Percentiles rank a stretch among this genome's conserved stretches.
Evolutionary conservation across 164 flowering plant genomes (phyloP).

Genomic region (Kalanchoe fedtschenkoi): DNA sequence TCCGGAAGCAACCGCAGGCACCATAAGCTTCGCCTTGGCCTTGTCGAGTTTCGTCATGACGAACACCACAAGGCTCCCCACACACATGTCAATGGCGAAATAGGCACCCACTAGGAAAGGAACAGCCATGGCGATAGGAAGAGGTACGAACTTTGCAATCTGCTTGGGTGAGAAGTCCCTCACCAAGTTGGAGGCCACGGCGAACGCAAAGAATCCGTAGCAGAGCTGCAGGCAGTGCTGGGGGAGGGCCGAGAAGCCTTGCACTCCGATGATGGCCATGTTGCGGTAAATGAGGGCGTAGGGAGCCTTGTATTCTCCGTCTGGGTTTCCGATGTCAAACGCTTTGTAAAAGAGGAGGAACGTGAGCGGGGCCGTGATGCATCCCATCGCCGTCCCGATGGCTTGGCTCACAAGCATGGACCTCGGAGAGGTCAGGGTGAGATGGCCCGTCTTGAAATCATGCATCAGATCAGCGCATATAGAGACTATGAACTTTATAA

Average conservation of each 20-base stretch:
- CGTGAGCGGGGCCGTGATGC: constrained; percentile 76
- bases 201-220: constrained; percentile 66
- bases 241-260: constrained; percentile 89
- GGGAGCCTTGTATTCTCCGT: constrained; percentile 83
- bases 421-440: constrained; percentile 78
- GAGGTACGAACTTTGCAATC: constrained; percentile 56
- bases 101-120: constrained; percentile 84
- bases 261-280: constrained; percentile 84
- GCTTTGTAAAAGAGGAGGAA: constrained; percentile 89
- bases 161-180: constrained; percentile 42
- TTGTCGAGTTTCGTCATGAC: constrained; percentile 51
- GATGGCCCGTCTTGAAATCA: constrained; percentile 82
- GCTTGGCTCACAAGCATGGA: constrained; percentile 80
- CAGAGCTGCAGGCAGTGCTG: constrained; percentile 76
- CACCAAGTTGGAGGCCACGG: constrained; percentile 44
- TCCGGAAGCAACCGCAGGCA: constrained; percentile 66
- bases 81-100: constrained; percentile 87
- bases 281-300: constrained; percentile 76
- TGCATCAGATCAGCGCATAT: constrained; percentile 85
- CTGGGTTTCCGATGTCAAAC: constrained; percentile 74
- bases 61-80: constrained; percentile 74
- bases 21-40: constrained; percentile 50
- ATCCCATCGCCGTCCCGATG: constrained; percentile 82
- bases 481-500: constrained; percentile 70
- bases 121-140: constrained; percentile 97